These are phyloP conservation scores for Stygiomarasmius scandens DNA, from an alignment of 1,284 basidiomycete species.

Conservation along the genomic window DNA sequence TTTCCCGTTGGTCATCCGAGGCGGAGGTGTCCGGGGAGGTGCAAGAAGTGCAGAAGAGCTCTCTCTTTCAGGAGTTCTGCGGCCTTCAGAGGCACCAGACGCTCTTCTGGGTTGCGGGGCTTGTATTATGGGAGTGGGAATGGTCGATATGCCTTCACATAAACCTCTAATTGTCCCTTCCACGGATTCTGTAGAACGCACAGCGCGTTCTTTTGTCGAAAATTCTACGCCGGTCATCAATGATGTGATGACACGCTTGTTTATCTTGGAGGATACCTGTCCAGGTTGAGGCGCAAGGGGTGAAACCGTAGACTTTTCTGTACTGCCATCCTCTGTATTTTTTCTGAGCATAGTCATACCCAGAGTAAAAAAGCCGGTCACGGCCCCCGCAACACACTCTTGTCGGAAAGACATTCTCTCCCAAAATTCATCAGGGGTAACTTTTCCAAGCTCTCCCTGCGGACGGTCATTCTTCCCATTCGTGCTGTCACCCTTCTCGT, in stretches of 20 bases:
- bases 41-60: conserved; percentile 27
- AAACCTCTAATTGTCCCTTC: conserved; percentile 68
- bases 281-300: conserved; percentile 57
- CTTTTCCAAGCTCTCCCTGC: conserved; percentile 55
- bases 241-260: conserved; percentile 68
- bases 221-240: conserved; percentile 81
- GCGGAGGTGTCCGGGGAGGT: conserved; percentile 54
- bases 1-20: conserved; percentile 28
- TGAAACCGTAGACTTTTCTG: conserved; percentile 33
- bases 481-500: conserved; percentile 35
- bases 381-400: conserved; percentile 83
- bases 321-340: conserved; percentile 11
- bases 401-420: conserved; percentile 93
- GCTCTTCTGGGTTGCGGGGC: conserved; percentile 11
- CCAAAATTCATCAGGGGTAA: conserved; percentile 84
- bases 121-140: conserved; percentile 25
- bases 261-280: conserved; percentile 63
- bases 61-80: conserved; percentile 41
- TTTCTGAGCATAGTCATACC: conserved; percentile 32
- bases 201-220: conserved; percentile 62
- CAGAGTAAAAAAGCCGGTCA: conserved; percentile 88
- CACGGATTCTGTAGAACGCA: conserved; percentile 70
- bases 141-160: conserved; percentile 59
- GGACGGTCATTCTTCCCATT: conserved; percentile 31
- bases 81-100: conserved; percentile 12